A percentile compares a stretch with the other conserved stretches of the same genome.
Evolutionary conservation across 148 eudicot genomes (phyloP).

Genomic region (Salicornia ramosissima): DNA sequence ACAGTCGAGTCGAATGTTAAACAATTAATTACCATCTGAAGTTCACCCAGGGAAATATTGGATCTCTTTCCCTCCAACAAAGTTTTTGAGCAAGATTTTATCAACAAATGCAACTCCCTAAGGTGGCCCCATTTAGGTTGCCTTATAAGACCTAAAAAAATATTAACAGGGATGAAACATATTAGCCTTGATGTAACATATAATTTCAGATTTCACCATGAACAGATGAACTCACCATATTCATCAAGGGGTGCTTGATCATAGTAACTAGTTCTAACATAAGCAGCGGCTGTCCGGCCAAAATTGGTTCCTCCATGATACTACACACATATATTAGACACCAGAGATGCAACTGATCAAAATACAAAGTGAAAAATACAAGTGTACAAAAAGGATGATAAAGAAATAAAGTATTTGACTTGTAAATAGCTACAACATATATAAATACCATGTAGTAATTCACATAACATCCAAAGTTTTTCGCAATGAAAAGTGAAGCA

Average conservation of each 20-base stretch:
- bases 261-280: slow-evolving; percentile 48
- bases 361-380: background rate
- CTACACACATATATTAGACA: slow-evolving; percentile 22
- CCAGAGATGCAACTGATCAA: background rate
- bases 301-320: slow-evolving; percentile 60
- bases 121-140: slow-evolving; percentile 74
- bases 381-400: background rate
- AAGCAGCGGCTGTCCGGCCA: slow-evolving; percentile 49
- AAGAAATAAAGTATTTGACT: background rate
- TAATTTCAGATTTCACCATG: background rate
- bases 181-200: background rate
- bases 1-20: slow-evolving; percentile 1
- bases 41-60: slow-evolving; percentile 31
- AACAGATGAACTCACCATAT: slow-evolving; percentile 37
- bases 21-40: slow-evolving; percentile 30
- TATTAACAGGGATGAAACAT: background rate
- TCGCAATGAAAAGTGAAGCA: slow-evolving; percentile 46
- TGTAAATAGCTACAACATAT: background rate
- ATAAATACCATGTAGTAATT: slow-evolving; percentile 65
- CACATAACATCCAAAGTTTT: slow-evolving; percentile 42
- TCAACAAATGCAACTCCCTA: slow-evolving; percentile 41
- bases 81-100: slow-evolving; percentile 37
- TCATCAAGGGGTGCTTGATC: slow-evolving; percentile 62
- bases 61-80: slow-evolving; percentile 38
- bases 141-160: slow-evolving; percentile 40